Conservation (phyloP, 768 basidiomycete genomes). For the Infundibulicybe gibba region DNA sequence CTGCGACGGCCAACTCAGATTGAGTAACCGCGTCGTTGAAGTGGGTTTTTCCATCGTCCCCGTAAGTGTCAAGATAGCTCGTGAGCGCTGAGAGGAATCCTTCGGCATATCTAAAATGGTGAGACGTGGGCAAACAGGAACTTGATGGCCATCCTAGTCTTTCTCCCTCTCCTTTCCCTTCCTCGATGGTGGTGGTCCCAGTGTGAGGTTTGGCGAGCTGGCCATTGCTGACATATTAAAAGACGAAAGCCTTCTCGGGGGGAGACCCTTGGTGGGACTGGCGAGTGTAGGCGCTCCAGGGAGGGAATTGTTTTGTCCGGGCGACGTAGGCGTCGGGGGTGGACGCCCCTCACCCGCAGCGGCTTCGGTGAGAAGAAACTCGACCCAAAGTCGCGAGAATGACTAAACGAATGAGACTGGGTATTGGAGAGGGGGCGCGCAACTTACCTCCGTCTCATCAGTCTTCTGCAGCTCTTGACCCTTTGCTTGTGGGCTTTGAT, state of each 20-base stretch:
- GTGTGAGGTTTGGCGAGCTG: constrained; percentile 23
- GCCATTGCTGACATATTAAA: constrained; percentile 20
- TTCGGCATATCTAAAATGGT: too few relatives aligned
- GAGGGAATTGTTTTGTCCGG: constrained; percentile 26
- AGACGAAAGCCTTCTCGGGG: constrained; percentile 25
- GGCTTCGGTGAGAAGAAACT: constrained; percentile 94
- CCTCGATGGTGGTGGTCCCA: constrained; percentile 6
- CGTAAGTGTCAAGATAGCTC: too few relatives aligned
- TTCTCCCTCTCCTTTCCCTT: constrained; percentile 14
- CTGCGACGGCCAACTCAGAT: too few relatives aligned
- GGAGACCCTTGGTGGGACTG: constrained; percentile 9
- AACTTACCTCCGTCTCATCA: constrained; percentile 77
- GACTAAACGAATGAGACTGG: constrained; percentile 49
- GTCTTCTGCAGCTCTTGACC: constrained; percentile 66
- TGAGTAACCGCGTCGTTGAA: too few relatives aligned
- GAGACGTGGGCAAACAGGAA: too few relatives aligned
- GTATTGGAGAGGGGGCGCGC: too few relatives aligned
- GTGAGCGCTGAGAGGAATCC: too few relatives aligned
- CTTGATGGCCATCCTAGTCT: constrained; percentile 3
- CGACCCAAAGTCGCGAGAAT: constrained; percentile 96
- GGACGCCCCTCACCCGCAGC: constrained; percentile 33
- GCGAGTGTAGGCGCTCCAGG: constrained; percentile 28
- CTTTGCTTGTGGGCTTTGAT: constrained; percentile 73
- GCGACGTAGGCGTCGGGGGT: constrained; percentile 14
- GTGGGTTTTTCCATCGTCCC: too few relatives aligned